These are phyloP conservation scores for Haplosporangium sp. DNA, from an alignment of 371 early-diverging fungal genomes.

Conservation along the genomic window DNA sequence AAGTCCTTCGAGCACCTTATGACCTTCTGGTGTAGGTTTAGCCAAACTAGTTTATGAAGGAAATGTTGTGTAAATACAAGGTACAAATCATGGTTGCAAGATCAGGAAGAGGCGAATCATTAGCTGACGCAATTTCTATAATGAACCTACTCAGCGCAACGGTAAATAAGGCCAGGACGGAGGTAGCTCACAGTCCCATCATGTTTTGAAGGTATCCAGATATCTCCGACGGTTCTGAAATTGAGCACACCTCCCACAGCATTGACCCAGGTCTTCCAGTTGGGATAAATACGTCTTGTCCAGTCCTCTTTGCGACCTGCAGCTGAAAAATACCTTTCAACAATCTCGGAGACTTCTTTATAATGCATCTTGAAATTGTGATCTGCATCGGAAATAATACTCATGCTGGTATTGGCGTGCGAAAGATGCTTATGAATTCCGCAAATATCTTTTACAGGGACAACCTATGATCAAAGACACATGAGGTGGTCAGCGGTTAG, in stretches of 20 bases:
- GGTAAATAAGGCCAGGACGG: slow-evolving; percentile 49
- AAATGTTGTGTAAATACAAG: no score
- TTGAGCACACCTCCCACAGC: slow-evolving; percentile 70
- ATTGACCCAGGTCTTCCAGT: slow-evolving; percentile 56
- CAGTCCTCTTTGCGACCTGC: slow-evolving; percentile 46
- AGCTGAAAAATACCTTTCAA: slow-evolving; percentile 57
- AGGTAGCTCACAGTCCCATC: slow-evolving; percentile 44
- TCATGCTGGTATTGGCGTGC: slow-evolving; percentile 63
- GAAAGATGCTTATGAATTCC: slow-evolving; percentile 60
- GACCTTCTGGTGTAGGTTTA: slow-evolving; percentile 62
- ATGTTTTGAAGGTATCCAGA: slow-evolving; percentile 43
- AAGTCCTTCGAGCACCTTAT: slow-evolving; percentile 58
- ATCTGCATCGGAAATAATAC: slow-evolving; percentile 66
- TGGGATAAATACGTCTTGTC: slow-evolving; percentile 42
- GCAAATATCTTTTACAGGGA: slow-evolving; percentile 68
- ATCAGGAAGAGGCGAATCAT: no score
- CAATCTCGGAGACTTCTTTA: slow-evolving; percentile 58
- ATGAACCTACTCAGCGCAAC: slow-evolving; percentile 49
- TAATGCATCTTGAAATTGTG: slow-evolving; percentile 66
- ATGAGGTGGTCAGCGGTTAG: background rate
- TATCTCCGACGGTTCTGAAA: slow-evolving; percentile 68
- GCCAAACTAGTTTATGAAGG: slow-evolving; percentile 50
- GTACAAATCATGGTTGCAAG: background rate
- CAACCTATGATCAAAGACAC: slow-evolving; percentile 56
- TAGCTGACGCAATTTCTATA: background rate